These are phyloP conservation scores for Trichocomaceae sp. DNA, from an alignment of 2,329 filamentous ascomycete species.

Conservation along the genomic window DNA sequence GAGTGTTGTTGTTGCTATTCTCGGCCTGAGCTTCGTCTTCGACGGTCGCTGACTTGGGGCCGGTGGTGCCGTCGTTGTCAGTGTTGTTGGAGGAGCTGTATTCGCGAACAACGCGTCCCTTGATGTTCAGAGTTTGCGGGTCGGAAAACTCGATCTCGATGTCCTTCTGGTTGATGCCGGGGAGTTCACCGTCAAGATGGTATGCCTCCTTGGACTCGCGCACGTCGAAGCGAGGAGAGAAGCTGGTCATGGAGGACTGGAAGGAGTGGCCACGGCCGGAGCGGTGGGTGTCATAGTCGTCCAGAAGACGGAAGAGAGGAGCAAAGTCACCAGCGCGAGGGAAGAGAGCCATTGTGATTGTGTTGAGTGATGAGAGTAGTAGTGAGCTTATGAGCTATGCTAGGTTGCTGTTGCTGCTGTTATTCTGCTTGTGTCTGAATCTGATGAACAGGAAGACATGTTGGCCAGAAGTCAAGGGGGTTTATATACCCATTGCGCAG, in stretches of 20 bases:
- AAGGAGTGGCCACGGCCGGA: conserved; percentile 10
- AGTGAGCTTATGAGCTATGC: neutral
- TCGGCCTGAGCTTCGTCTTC: conserved; percentile 17
- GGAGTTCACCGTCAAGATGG: conserved; percentile 37
- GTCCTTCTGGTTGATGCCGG: conserved; percentile 37
- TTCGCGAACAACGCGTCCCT: conserved; percentile 29
- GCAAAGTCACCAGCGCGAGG: conserved; percentile 24
- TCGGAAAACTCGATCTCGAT: conserved; percentile 39
- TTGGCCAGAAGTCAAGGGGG: neutral
- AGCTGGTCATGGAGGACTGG: conserved; percentile 18
- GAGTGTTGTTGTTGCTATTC: conserved; percentile 9
- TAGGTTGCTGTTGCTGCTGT: neutral
- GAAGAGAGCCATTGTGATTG: conserved; percentile 17
- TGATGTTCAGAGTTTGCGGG: conserved; percentile 34
- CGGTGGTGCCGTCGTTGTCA: neutral
- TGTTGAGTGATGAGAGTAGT: neutral
- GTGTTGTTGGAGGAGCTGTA: conserved; percentile 15
- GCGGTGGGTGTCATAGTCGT: conserved; percentile 27
- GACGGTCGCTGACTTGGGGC: conserved; percentile 8
- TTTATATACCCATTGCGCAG: conserved; percentile 8
- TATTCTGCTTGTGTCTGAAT: neutral
- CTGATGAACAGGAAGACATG: conserved; percentile 1
- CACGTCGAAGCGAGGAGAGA: conserved; percentile 38
- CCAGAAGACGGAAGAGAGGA: conserved; percentile 34
- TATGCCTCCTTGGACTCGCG: conserved; percentile 35